phyloP scores from a whole-genome alignment of 768 basidiomycete genomes.

The Trametes villosa region DNA sequence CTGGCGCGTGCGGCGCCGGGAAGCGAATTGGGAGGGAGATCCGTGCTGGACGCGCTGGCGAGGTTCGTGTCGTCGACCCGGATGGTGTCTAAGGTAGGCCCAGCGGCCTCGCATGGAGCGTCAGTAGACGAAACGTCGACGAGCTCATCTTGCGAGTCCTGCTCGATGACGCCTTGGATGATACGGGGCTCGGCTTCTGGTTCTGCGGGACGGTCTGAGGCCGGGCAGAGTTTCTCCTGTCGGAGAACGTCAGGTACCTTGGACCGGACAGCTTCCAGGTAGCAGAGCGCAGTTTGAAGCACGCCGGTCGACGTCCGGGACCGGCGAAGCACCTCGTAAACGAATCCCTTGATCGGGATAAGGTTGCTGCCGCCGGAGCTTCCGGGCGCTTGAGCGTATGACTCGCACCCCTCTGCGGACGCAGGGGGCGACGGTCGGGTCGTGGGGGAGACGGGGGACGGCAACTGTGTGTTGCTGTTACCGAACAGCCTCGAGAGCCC shows the following conservation, averaged over 20 bases:
- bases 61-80: constrained; percentile 13
- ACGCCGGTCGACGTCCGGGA: constrained; percentile 84
- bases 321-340: constrained; percentile 86
- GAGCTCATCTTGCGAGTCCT: neutral
- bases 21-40: neutral
- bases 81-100: constrained; percentile 17
- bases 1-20: constrained; percentile 3
- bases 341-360: constrained; percentile 74
- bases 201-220: constrained; percentile 42
- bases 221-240: constrained; percentile 46
- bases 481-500: constrained; percentile 19
- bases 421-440: constrained; percentile 38
- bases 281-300: constrained; percentile 86
- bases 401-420: constrained; percentile 28
- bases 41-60: neutral
- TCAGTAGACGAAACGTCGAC: neutral
- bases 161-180: constrained; percentile 7
- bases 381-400: constrained; percentile 29
- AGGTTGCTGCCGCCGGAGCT: constrained; percentile 33
- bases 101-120: neutral
- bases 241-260: constrained; percentile 65
- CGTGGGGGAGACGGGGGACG: constrained; percentile 59
- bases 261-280: constrained; percentile 79
- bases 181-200: constrained; percentile 12
- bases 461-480: constrained; percentile 48